phyloP scores from a whole-genome alignment of 306 rosid species.

The Gastrolobium bilobum region DNA sequence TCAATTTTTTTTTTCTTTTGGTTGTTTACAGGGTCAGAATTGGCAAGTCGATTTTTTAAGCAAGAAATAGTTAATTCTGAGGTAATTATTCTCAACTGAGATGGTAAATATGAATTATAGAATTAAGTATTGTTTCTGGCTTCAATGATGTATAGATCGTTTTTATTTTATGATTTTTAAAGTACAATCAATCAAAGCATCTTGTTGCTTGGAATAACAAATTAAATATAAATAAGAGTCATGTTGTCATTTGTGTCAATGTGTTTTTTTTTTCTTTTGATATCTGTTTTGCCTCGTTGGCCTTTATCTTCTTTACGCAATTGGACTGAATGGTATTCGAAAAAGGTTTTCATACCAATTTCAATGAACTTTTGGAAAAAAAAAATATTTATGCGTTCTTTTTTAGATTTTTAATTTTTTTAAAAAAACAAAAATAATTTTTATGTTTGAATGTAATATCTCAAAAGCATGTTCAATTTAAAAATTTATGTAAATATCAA shows the following conservation, averaged over 20 bases:
- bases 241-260: not conserved
- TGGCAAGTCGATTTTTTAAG: not conserved
- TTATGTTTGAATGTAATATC: too few relatives aligned
- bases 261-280: not conserved
- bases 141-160: not conserved
- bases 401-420: too few relatives aligned
- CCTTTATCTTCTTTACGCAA: not conserved
- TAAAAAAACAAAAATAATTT: too few relatives aligned
- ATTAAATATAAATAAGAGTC: not conserved
- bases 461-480: too few relatives aligned
- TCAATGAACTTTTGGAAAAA: too few relatives aligned
- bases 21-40: not conserved
- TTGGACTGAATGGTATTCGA: not conserved
- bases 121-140: not conserved
- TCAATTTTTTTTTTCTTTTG: not conserved
- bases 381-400: too few relatives aligned
- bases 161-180: not conserved
- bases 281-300: not conserved
- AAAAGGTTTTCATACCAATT: not conserved
- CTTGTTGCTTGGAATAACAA: not conserved
- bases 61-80: conserved; percentile 10
- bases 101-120: not conserved
- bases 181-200: not conserved
- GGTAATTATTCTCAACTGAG: conserved; percentile 36
- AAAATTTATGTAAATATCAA: too few relatives aligned